Base-by-base conservation (phyloP, 2,329 filamentous ascomycete genomes). In the Hymenoscyphus occultus region DNA sequence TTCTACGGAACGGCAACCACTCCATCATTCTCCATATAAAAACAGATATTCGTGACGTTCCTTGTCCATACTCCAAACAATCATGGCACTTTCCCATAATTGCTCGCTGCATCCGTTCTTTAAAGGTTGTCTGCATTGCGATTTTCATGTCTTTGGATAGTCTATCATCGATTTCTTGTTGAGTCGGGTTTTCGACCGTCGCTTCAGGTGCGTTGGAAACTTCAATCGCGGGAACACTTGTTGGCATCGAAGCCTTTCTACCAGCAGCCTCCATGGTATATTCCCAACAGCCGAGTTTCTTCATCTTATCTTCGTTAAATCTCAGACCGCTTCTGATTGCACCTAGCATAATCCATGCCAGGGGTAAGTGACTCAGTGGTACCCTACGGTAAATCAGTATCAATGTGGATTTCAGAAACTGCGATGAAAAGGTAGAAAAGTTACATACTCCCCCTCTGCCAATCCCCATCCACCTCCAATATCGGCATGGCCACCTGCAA, bases 341-440 rank as follows among this genome's bases (percentile, higher is more conserved):
- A 74, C 86, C 84, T 35, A 82, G 79, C 2, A 86, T 80, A 83
- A 87, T 87, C 84, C 84, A 86, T 5, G 85, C 82, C 1, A 86
- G 77, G 1, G 59, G 59, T 32, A 57, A 22, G n/a, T 51, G 45
- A 22, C 45, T 51, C n/a, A 51, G 16, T 28, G 45, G 45, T 22
- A 51, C 45, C 22, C 45, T 51, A 22, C 12, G 12, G 22, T 10
- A 22, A 10, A 10, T 51, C 12, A 51, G 22, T 28, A 10, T 51
- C 12, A 51, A 22, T 19, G 13, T 51, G 45, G 1, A 51, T 28
- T 51, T 51, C 45, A 6, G 6, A 6, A n/a, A 4, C 45, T 10
- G 19, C 5, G 19, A 9, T 19, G 45, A 51, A 22, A 45, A 16
- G 13, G 40, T 45, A 14, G 19, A 19, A 22, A 51, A 3, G 19